Percentiles rank a stretch among this genome's conserved stretches.
Evolutionary conservation across 176 grass and related monocot genomes (phyloP).

Genomic region (Eragrostis curvula): DNA sequence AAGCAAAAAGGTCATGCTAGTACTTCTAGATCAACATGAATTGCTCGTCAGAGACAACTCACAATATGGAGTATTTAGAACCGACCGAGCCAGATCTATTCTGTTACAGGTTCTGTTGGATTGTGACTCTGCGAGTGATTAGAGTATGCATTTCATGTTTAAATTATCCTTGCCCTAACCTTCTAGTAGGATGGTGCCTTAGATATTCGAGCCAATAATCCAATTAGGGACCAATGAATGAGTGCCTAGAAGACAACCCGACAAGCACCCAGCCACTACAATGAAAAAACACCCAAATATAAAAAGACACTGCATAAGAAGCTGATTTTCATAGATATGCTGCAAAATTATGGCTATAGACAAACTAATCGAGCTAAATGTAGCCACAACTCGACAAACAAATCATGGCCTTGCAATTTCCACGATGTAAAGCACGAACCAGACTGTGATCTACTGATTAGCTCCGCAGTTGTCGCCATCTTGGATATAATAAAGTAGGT

Average conservation of each 20-base stretch:
- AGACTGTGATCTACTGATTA: slow-evolving; percentile 57
- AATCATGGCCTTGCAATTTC: slow-evolving; percentile 40
- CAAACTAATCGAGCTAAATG: slow-evolving; percentile 26
- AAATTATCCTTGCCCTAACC: neutral
- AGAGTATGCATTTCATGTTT: slow-evolving; percentile 6
- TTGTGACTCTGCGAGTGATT: neutral
- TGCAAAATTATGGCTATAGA: slow-evolving; percentile 37
- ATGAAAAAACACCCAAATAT: slow-evolving; percentile 3
- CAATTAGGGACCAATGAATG: neutral
- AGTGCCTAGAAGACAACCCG: slow-evolving; percentile 20
- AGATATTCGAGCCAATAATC: neutral
- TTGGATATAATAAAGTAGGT: slow-evolving; percentile 29
- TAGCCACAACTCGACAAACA: slow-evolving; percentile 57
- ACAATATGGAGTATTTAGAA: neutral
- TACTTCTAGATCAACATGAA: neutral
- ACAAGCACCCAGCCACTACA: slow-evolving; percentile 23
- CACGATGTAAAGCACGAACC: slow-evolving; percentile 40
- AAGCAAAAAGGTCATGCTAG: neutral
- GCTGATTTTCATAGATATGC: slow-evolving; percentile 45
- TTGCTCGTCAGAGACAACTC: neutral
- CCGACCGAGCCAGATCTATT: neutral
- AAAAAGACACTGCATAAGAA: neutral
- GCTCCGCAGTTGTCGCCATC: slow-evolving; percentile 48
- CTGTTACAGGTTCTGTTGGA: neutral
- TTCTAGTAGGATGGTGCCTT: neutral